A percentile compares a stretch with the other conserved stretches of the same genome.
These are phyloP conservation scores for Cladosporium sphaerospermum DNA, from an alignment of 2,329 filamentous ascomycete genomes.

Conservation along the genomic window DNA sequence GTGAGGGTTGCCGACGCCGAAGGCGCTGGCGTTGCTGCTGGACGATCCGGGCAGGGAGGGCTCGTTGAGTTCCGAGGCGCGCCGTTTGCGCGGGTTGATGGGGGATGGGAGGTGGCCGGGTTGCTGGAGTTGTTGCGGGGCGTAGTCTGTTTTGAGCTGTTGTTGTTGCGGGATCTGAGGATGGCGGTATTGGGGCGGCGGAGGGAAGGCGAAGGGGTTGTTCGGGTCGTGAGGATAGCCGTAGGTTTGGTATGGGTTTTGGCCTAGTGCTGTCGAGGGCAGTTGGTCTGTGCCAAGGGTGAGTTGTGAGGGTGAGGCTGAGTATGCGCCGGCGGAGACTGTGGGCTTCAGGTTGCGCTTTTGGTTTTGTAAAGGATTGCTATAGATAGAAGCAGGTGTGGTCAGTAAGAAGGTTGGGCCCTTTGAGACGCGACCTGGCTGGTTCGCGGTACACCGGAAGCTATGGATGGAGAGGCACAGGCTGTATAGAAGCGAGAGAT, in stretches of 20 bases:
- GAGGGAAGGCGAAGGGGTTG: conserved; percentile 22
- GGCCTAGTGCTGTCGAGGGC: conserved; percentile 17
- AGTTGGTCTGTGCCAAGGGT: conserved; percentile 27
- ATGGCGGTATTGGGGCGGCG: conserved; percentile 21
- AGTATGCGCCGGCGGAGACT: conserved; percentile 27
- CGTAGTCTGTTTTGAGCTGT: conserved; percentile 14
- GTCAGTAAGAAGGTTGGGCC: conserved; percentile 2
- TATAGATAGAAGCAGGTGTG: conserved; percentile 13
- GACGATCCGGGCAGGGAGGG: conserved; percentile 24
- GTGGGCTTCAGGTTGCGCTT: conserved; percentile 41
- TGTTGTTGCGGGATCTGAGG: conserved; percentile 22
- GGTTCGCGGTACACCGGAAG: conserved; percentile 9
- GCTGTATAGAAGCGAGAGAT: conserved; percentile 1
- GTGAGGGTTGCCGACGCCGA: conserved; percentile 19
- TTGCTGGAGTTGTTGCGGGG: conserved; percentile 28
- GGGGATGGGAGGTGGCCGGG: conserved; percentile 26
- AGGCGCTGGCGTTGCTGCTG: conserved; percentile 25
- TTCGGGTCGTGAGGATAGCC: conserved; percentile 25
- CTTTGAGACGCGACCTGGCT: conserved; percentile 6
- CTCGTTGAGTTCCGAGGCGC: conserved; percentile 30
- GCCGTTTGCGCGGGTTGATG: conserved; percentile 30
- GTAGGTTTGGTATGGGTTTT: conserved; percentile 26
- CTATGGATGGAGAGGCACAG: conserved; percentile 6
- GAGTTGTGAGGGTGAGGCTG: conserved; percentile 33
- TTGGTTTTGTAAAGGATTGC: conserved; percentile 37